Percentiles rank a stretch among this genome's conserved stretches.
phyloP scores from a whole-genome alignment of 305 asterid genomes.

The Fraxinus sp. region DNA sequence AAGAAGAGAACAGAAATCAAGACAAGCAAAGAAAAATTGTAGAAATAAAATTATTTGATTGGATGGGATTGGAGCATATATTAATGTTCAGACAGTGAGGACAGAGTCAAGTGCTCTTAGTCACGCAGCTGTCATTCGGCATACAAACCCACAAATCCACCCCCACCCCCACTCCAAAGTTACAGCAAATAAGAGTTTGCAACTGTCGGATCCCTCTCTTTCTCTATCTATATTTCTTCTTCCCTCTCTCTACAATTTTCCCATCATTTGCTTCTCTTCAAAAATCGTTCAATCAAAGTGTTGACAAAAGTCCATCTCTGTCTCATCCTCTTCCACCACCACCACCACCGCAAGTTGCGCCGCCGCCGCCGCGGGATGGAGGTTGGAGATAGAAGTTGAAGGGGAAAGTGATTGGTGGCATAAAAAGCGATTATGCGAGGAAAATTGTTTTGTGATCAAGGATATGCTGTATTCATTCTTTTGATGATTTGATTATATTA shows the following conservation, averaged over 20 bases:
- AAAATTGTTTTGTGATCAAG: not conserved
- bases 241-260: conserved; percentile 25
- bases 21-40: not conserved
- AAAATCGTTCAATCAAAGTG: not conserved
- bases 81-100: conserved; percentile 48
- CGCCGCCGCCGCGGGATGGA: not conserved
- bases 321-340: not conserved
- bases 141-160: conserved; percentile 35
- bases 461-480: not conserved
- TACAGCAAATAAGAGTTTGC: conserved; percentile 63
- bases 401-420: not conserved
- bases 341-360: not conserved
- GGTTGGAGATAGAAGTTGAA: not conserved
- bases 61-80: conserved; percentile 29
- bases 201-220: conserved; percentile 50
- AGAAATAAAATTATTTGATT: conserved; percentile 8
- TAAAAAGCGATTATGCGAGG: not conserved
- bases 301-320: not conserved
- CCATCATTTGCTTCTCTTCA: not conserved
- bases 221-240: not conserved
- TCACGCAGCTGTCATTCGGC: conserved; percentile 77
- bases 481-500: not conserved
- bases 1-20: conserved; percentile 16
- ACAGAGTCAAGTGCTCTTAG: conserved; percentile 62
- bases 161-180: conserved; percentile 3